These are phyloP conservation scores for Trichosanthes cucumerina DNA, from an alignment of 306 rosid species.

Conservation along the genomic window DNA sequence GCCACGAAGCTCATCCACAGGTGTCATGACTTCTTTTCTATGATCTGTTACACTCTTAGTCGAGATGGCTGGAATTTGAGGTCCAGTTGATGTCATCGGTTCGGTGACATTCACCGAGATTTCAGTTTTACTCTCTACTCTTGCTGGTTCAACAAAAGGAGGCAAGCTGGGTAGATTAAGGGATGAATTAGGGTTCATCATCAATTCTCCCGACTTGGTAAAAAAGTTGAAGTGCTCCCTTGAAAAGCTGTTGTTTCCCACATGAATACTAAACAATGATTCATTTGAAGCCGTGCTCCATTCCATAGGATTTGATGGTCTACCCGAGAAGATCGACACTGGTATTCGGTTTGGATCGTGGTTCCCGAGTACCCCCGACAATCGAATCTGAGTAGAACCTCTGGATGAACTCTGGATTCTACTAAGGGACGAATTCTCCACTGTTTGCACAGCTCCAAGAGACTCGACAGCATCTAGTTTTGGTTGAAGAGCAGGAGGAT, in stretches of 20 bases:
- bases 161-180: background rate
- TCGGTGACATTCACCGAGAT: background rate
- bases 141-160: background rate
- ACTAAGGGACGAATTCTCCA: background rate
- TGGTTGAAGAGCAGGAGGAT: background rate
- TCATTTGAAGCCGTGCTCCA: conserved; percentile 19
- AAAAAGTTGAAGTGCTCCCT: conserved; percentile 11
- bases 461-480: background rate
- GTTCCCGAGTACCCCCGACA: background rate
- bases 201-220: conserved; percentile 13
- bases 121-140: conserved; percentile 8
- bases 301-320: conserved; percentile 15
- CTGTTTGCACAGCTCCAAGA: background rate
- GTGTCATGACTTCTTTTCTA: background rate
- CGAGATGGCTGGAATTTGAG: background rate
- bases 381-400: background rate
- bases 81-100: background rate
- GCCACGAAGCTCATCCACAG: background rate
- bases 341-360: conserved; percentile 15
- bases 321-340: conserved; percentile 5
- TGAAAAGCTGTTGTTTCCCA: conserved; percentile 18
- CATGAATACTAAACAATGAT: conserved; percentile 17
- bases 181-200: background rate
- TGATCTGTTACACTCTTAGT: background rate
- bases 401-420: background rate